Evolutionary conservation across 257 asterid genomes (phyloP).

Genomic region (Ilex asprella): DNA sequence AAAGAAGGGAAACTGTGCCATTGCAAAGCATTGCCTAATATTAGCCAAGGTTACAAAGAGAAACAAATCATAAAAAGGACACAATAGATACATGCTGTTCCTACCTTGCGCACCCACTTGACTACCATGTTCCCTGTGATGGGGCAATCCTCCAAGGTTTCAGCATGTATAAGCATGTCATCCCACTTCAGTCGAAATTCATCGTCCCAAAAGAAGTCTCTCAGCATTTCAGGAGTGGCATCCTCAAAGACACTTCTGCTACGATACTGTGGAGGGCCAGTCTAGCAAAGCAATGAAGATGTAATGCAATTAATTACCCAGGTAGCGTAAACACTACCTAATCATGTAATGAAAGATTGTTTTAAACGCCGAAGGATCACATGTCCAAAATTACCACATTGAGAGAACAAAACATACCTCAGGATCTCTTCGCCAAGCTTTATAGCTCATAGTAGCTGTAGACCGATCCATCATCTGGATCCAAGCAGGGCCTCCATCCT

Average conservation of each 20-base stretch:
- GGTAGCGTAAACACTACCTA: not conserved
- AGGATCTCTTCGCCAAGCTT: constrained; percentile 95
- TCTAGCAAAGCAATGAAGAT: constrained; percentile 24
- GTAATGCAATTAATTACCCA: no score
- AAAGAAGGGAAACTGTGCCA: constrained; percentile 80
- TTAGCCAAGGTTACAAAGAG: constrained; percentile 6
- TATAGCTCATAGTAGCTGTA: constrained; percentile 62
- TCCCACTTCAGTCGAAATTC: constrained; percentile 85
- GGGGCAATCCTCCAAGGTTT: constrained; percentile 66
- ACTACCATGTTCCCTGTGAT: constrained; percentile 71
- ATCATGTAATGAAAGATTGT: no score
- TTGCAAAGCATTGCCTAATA: constrained; percentile 17
- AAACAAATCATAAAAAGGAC: not conserved
- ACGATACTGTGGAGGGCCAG: constrained; percentile 89
- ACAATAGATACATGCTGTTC: constrained; percentile 1
- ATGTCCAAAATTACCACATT: no score
- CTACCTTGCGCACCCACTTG: constrained; percentile 92
- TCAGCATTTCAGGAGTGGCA: constrained; percentile 82
- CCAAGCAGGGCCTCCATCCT: constrained; percentile 83
- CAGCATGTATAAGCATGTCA: constrained; percentile 69
- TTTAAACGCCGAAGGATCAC: no score
- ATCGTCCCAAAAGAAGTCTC: constrained; percentile 95
- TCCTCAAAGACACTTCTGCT: constrained; percentile 82
- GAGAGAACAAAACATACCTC: constrained; percentile 31
- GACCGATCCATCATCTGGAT: constrained; percentile 83